Percentiles rank a stretch among this genome's conserved stretches.
Evolutionary conservation across 2,329 filamentous ascomycete species (phyloP).

Genomic region (Beauveria australis): DNA sequence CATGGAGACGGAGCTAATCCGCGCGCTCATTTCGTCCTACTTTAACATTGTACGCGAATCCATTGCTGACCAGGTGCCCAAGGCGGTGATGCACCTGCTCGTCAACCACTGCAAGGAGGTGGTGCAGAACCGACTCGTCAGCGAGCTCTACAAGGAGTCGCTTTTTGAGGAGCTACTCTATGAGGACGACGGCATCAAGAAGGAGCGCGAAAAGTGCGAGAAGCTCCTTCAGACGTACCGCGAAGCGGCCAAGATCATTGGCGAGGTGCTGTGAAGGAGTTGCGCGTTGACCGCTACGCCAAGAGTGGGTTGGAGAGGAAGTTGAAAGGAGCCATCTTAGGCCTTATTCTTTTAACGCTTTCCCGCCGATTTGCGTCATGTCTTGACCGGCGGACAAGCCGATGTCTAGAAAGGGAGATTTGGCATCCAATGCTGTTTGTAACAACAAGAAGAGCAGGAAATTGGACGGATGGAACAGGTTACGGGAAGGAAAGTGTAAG

Average conservation of each 20-base stretch:
- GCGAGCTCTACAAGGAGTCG: constrained; percentile 85
- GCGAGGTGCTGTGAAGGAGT: constrained; percentile 68
- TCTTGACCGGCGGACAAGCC: neutral
- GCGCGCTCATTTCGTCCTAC: constrained; percentile 92
- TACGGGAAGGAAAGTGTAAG: neutral
- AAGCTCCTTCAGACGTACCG: constrained; percentile 91
- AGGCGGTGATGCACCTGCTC: constrained; percentile 96
- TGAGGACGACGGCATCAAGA: constrained; percentile 95
- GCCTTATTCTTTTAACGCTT: neutral
- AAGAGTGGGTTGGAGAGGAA: neutral
- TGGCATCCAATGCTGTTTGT: neutral
- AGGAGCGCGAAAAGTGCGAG: constrained; percentile 97
- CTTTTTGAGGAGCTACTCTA: constrained; percentile 91
- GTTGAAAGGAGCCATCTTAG: neutral
- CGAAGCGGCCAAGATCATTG: constrained; percentile 96
- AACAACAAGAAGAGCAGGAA: neutral
- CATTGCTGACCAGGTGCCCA: constrained; percentile 97
- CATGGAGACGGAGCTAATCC: constrained; percentile 95
- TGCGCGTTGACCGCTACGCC: neutral
- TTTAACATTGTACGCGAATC: constrained; percentile 98
- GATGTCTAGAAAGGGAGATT: neutral
- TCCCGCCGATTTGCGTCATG: neutral
- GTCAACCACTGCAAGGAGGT: constrained; percentile 98
- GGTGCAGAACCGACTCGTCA: constrained; percentile 93
- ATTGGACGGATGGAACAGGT: neutral